Evolutionary conservation across 2,329 filamentous ascomycete species (phyloP).

Genomic region (Hirsutella thompsonii): DNA sequence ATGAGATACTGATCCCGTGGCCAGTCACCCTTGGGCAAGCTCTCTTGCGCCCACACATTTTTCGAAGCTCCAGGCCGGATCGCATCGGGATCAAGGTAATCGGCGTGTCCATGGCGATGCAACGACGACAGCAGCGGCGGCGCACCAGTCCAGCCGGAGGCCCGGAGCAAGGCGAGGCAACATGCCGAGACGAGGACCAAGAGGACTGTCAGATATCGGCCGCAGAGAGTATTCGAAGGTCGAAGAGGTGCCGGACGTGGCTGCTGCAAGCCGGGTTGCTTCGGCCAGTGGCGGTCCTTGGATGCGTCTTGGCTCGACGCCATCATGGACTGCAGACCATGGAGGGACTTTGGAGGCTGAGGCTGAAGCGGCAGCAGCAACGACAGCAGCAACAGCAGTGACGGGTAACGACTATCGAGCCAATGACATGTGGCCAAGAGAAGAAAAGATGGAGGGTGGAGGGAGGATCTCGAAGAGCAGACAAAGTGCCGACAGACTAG

Average conservation of each 20-base stretch:
- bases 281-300: conserved; percentile 2
- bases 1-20: conserved; percentile 26
- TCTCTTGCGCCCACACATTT: conserved; percentile 7
- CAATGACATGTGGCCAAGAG: background rate
- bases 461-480: too few relatives aligned
- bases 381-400: background rate
- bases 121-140: conserved; percentile 7
- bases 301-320: conserved; percentile 1
- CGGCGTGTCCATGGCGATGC: background rate
- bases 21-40: conserved; percentile 5
- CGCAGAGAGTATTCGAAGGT: conserved; percentile 1
- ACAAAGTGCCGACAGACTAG: too few relatives aligned
- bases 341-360: background rate
- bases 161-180: conserved; percentile 6
- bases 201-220: conserved; percentile 4
- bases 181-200: conserved; percentile 5
- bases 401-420: background rate
- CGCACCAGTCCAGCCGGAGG: conserved; percentile 6
- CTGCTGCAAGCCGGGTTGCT: background rate
- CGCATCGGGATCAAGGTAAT: too few relatives aligned
- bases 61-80: background rate
- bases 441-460: too few relatives aligned
- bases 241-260: background rate
- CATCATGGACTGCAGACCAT: conserved; percentile 3
- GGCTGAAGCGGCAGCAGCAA: background rate